phyloP scores from a whole-genome alignment of 768 basidiomycete species.

The Kockovaella imperatae region DNA sequence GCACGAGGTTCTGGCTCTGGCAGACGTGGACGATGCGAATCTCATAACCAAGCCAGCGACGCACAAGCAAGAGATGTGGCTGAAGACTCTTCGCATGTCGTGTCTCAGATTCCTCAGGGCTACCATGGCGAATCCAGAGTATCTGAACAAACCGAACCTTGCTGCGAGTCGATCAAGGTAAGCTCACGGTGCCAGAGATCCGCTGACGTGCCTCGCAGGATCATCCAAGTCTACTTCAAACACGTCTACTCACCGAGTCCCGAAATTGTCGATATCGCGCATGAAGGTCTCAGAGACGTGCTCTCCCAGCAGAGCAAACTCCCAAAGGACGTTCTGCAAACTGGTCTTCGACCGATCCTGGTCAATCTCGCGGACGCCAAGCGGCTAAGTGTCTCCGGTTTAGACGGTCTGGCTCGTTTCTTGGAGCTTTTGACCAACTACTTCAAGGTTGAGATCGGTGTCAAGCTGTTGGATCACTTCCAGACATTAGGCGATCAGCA shows the following conservation, averaged over 20 bases:
- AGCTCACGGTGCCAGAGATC: constrained; percentile 8
- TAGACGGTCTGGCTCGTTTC: constrained; percentile 83
- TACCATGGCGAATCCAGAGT: constrained; percentile 89
- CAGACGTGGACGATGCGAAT: constrained; percentile 87
- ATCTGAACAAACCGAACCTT: constrained; percentile 60
- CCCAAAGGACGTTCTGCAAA: constrained; percentile 90
- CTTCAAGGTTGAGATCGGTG: constrained; percentile 98
- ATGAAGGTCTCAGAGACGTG: constrained; percentile 83
- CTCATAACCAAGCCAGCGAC: constrained; percentile 65
- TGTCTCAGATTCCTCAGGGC: constrained; percentile 89
- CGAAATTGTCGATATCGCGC: constrained; percentile 91
- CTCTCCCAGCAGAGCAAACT: constrained; percentile 80
- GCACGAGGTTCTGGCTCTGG: constrained; percentile 87
- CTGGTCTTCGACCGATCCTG: constrained; percentile 86
- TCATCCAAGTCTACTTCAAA: constrained; percentile 95
- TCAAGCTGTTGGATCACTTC: constrained; percentile 94
- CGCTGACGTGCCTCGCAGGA: constrained; percentile 50
- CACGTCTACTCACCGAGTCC: constrained; percentile 84
- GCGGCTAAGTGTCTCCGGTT: constrained; percentile 77
- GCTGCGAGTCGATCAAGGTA: constrained; percentile 73
- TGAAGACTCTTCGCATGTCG: constrained; percentile 82
- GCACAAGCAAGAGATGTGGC: constrained; percentile 69
- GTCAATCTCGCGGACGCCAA: constrained; percentile 98
- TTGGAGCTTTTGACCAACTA: constrained; percentile 93
- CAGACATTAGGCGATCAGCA: constrained; percentile 82